Evolutionary conservation across 1,139 yeast species (phyloP), one percentile per base, ranked within the genome.

Genomic region (Kurtzmaniella quercitrusa): DNA sequence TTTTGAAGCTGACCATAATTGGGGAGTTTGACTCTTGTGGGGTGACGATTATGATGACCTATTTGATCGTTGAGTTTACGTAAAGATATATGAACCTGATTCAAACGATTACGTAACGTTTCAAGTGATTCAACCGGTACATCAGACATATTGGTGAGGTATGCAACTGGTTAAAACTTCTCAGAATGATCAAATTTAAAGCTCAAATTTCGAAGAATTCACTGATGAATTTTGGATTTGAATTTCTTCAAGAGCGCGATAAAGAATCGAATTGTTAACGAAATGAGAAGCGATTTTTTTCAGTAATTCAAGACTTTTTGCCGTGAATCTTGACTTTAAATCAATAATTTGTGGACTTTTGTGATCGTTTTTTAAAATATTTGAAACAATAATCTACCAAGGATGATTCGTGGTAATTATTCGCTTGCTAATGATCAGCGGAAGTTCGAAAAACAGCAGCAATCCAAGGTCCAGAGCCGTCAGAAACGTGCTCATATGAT

Each of bases 1-100:
- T 84, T 83, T 54, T 88, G 96, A 40, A 69, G 63, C 45, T 66
- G 71, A 12, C 63, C 65, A 49, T 70, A 71, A 26, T 62, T 59
- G n/a, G 77, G 77, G 12, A 70, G 52, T 44, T 60, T 66, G 26
- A 65, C 63, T 41, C 63, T 66, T 19, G 55, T 61, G 7, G 71
- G 74, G 45, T 66, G 66, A 44, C 76, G 50, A 49, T 62, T 68
- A 45, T 70, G 71, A 44, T 63, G 63, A 46, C 65, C 66, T 35
- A 71, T 60, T 49, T 71, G 77, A 38, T 72, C 78, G 3, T 72
- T 59, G 36, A 72, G 54, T 47, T 71, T 71, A 12, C 76, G 57
- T 19, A 72, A 59, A 15, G 77, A 71, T 30, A 69, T 60, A 49
- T 71, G 72, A 15, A 70, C 74, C 49, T 72, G 77, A 50, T 71